phyloP scores from a whole-genome alignment of 805 yeast genomes.

The Candida khao-thaluensis region DNA sequence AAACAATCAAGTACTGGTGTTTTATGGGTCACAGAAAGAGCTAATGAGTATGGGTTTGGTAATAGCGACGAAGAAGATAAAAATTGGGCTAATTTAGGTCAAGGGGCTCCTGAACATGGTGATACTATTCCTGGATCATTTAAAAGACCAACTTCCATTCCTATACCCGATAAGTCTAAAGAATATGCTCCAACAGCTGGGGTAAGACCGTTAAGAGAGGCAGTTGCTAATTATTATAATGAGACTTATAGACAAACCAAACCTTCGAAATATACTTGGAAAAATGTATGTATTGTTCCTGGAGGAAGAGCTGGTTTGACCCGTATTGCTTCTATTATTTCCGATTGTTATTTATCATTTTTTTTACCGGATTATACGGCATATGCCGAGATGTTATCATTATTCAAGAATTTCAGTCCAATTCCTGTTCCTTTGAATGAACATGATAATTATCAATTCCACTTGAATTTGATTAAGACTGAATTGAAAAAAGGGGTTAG shows the following conservation, averaged over 20 bases:
- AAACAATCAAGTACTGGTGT: constrained; percentile 62
- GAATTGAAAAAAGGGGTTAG: constrained; percentile 58
- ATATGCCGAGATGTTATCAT: constrained; percentile 61
- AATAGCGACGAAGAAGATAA: constrained; percentile 30
- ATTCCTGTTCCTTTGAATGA: constrained; percentile 62
- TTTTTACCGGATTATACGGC: constrained; percentile 66
- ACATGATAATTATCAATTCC: constrained; percentile 55
- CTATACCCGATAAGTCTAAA: constrained; percentile 47
- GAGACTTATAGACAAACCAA: constrained; percentile 50
- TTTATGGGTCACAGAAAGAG: constrained; percentile 63
- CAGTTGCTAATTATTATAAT: constrained; percentile 58
- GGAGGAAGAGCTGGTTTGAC: constrained; percentile 65
- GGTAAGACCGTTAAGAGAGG: constrained; percentile 50
- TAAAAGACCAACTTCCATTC: constrained; percentile 48
- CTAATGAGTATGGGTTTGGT: constrained; percentile 53
- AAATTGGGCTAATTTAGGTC: constrained; percentile 61
- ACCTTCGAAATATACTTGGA: constrained; percentile 54
- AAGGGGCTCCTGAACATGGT: constrained; percentile 66
- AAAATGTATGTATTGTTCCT: constrained; percentile 62
- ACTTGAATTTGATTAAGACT: constrained; percentile 49
- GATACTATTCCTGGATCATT: constrained; percentile 58
- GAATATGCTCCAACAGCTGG: constrained; percentile 66
- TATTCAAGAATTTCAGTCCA: constrained; percentile 61
- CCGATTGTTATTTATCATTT: constrained; percentile 58
- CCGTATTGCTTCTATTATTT: constrained; percentile 58